A percentile compares a stretch with the other conserved stretches of the same genome.
These are phyloP conservation scores for Thermomyces lanuginosus DNA, from an alignment of 2,329 filamentous ascomycete genomes.

Conservation along the genomic window DNA sequence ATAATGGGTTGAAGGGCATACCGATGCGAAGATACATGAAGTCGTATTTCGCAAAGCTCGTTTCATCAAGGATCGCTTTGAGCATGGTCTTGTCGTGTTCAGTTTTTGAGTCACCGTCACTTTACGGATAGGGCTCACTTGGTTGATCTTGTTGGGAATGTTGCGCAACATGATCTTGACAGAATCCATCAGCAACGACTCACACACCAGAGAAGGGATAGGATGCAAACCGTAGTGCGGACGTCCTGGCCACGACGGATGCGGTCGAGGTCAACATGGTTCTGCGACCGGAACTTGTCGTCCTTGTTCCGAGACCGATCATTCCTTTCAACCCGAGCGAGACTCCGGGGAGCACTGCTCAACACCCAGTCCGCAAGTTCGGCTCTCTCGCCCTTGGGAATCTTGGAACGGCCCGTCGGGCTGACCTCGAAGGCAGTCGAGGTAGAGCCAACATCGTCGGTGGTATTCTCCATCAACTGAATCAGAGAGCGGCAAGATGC, in stretches of 20 bases:
- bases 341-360: slow-evolving; percentile 14
- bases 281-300: no score
- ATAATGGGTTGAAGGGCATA: slow-evolving; percentile 8
- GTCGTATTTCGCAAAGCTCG: slow-evolving; percentile 69
- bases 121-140: slow-evolving; percentile 19
- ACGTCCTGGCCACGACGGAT: slow-evolving; percentile 49
- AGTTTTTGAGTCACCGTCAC: slow-evolving; percentile 6
- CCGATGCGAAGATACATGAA: slow-evolving; percentile 88
- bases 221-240: slow-evolving; percentile 48
- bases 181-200: slow-evolving; percentile 4
- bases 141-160: slow-evolving; percentile 78
- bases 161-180: slow-evolving; percentile 79
- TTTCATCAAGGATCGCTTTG: slow-evolving; percentile 63
- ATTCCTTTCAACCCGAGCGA: no score
- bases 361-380: slow-evolving; percentile 18
- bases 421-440: no score
- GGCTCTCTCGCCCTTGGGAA: slow-evolving; percentile 20
- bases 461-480: no score
- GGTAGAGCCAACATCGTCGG: no score
- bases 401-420: slow-evolving; percentile 24
- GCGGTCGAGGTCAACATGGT: slow-evolving; percentile 28
- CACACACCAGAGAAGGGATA: background rate
- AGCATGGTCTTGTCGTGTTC: slow-evolving; percentile 41
- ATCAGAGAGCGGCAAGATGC: no score
- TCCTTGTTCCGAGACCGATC: no score